These are phyloP conservation scores for Pichia insulana DNA, from an alignment of 805 yeast species.

Conservation along the genomic window DNA sequence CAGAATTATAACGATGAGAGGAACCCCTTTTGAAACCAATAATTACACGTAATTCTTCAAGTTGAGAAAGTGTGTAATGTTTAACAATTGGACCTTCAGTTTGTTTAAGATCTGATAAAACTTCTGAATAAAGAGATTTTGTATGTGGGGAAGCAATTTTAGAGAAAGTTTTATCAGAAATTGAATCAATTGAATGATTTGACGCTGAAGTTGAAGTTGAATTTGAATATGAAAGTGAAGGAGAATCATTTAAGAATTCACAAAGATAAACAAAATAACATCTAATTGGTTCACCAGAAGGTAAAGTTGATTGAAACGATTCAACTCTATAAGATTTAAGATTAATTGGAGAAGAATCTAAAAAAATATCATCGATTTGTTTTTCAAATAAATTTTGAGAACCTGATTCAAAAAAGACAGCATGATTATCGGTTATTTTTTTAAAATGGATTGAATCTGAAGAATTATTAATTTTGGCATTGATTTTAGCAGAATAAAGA, in stretches of 20 bases:
- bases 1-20: conserved; percentile 80
- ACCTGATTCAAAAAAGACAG: conserved; percentile 80
- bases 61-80: conserved; percentile 69
- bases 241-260: conserved; percentile 28
- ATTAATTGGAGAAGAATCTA: conserved; percentile 43
- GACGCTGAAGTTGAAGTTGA: conserved; percentile 33
- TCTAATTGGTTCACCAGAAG: conserved; percentile 37
- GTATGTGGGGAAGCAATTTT: conserved; percentile 75
- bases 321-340: conserved; percentile 57
- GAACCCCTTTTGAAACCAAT: conserved; percentile 82
- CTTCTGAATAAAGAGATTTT: conserved; percentile 62
- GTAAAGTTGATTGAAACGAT: conserved; percentile 62
- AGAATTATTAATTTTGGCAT: conserved; percentile 52
- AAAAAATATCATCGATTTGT: conserved; percentile 71
- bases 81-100: conserved; percentile 91
- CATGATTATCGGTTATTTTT: conserved; percentile 75
- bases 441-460: conserved; percentile 67
- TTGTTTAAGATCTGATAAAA: conserved; percentile 57
- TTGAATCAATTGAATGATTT: conserved; percentile 52
- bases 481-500: conserved; percentile 85
- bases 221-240: background rate
- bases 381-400: conserved; percentile 48
- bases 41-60: conserved; percentile 78
- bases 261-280: conserved; percentile 83
- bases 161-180: conserved; percentile 73